phyloP scores from a whole-genome alignment of 768 basidiomycete species.

The Tulasnella sp. region DNA sequence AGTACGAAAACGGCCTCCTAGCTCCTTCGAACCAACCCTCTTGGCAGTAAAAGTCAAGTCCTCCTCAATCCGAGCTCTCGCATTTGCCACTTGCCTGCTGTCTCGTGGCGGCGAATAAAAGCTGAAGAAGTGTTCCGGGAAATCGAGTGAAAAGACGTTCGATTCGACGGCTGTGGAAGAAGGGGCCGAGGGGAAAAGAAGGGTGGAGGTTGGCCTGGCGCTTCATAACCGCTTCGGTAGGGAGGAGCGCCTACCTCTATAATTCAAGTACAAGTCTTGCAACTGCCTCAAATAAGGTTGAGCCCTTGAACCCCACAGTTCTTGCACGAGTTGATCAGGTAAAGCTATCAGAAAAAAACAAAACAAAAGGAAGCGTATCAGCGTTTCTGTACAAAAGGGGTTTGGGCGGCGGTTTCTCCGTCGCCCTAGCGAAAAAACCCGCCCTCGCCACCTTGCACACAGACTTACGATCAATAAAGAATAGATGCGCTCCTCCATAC shows the following conservation, averaged over 20 bases:
- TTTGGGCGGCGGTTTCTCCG: slow-evolving; percentile 1
- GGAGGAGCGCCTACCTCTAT: slow-evolving; percentile 60
- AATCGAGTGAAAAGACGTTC: slow-evolving; percentile 71
- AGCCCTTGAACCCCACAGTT: slow-evolving; percentile 64
- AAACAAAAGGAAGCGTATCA: background rate
- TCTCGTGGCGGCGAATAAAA: slow-evolving; percentile 74
- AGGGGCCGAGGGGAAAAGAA: background rate
- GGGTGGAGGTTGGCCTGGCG: background rate
- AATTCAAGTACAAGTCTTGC: slow-evolving; percentile 86
- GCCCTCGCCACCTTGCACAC: background rate
- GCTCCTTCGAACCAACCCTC: slow-evolving; percentile 41
- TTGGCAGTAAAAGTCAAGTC: slow-evolving; percentile 67
- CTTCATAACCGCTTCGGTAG: no score
- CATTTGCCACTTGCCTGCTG: slow-evolving; percentile 47
- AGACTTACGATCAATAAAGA: slow-evolving; percentile 86
- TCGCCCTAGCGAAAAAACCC: background rate
- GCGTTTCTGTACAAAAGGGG: background rate
- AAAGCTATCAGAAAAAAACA: slow-evolving; percentile 45
- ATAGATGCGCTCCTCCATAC: slow-evolving; percentile 81
- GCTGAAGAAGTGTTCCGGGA: slow-evolving; percentile 77
- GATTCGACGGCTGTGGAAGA: slow-evolving; percentile 67
- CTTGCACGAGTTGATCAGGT: slow-evolving; percentile 66
- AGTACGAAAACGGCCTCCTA: background rate
- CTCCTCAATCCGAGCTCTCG: slow-evolving; percentile 74
- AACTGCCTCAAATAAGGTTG: slow-evolving; percentile 67